Evolutionary conservation across 352 stramenopile genomes (phyloP).

Genomic region (Pythium monospermum): DNA sequence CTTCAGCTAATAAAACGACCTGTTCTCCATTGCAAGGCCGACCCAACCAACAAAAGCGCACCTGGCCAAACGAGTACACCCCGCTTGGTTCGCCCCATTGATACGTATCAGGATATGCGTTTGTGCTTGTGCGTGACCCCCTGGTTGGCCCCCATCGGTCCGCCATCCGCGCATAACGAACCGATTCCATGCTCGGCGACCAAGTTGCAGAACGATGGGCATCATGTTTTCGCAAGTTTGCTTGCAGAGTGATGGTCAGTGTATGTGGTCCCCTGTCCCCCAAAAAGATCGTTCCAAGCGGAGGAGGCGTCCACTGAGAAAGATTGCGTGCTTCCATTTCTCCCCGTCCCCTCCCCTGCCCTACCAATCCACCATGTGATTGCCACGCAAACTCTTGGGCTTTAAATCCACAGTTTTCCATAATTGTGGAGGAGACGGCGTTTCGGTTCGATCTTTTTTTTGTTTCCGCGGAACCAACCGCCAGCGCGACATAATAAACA

Average conservation of each 20-base stretch:
- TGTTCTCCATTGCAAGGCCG: background rate
- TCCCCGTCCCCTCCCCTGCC: slow-evolving; percentile 6
- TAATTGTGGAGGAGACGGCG: too few species aligned
- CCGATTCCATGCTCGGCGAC: too few species aligned
- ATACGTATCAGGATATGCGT: too few species aligned
- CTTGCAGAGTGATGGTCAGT: background rate
- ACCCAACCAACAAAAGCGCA: background rate
- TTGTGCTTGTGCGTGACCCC: too few species aligned
- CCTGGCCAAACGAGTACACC: slow-evolving; percentile 20
- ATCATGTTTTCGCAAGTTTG: too few species aligned
- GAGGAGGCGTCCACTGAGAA: background rate
- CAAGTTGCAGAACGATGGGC: too few species aligned
- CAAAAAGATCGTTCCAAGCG: slow-evolving; percentile 1
- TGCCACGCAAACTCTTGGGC: too few species aligned
- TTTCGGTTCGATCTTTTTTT: slow-evolving; percentile 5
- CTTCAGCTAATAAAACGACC: background rate
- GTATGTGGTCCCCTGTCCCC: background rate
- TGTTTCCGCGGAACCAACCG: slow-evolving; percentile 8
- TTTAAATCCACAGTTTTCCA: too few species aligned
- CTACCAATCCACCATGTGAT: background rate
- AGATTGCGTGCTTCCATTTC: too few species aligned
- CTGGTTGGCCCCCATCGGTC: too few species aligned
- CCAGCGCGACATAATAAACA: too few species aligned
- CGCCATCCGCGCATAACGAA: too few species aligned
- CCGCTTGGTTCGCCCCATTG: slow-evolving; percentile 6